A percentile compares a stretch with the other conserved stretches of the same genome.
Evolutionary conservation across 768 basidiomycete genomes (phyloP).

Genomic region (Pholiota molesta): DNA sequence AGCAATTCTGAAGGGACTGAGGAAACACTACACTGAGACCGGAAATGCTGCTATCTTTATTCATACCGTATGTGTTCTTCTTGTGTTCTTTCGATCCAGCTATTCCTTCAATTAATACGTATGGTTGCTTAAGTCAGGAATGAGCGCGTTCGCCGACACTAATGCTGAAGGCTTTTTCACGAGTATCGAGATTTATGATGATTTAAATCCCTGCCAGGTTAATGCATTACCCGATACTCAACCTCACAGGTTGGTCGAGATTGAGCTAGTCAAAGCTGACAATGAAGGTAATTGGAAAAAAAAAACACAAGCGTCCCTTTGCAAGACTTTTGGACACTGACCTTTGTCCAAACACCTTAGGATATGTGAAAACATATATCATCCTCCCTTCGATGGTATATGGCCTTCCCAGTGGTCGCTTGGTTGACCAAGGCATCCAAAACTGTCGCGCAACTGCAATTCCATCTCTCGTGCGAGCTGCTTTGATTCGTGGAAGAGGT

Average conservation of each 20-base stretch:
- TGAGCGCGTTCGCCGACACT: neutral
- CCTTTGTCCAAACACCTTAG: constrained; percentile 22
- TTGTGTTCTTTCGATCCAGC: constrained; percentile 22
- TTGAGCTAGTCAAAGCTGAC: constrained; percentile 48
- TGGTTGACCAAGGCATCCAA: constrained; percentile 54
- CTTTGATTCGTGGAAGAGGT: constrained; percentile 45
- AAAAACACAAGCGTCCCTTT: neutral
- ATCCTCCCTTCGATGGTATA: constrained; percentile 58
- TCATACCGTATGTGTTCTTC: constrained; percentile 57
- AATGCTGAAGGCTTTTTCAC: constrained; percentile 43
- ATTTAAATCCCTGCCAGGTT: constrained; percentile 48
- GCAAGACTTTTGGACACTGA: neutral
- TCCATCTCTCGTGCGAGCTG: constrained; percentile 43
- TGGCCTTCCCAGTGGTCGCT: constrained; percentile 45
- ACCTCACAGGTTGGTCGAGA: constrained; percentile 53
- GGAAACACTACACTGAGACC: constrained; percentile 43
- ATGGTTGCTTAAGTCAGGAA: constrained; percentile 6
- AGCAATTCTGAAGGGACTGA: constrained; percentile 56
- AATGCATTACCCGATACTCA: constrained; percentile 47
- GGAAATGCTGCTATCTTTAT: constrained; percentile 53
- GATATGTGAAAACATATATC: constrained; percentile 55
- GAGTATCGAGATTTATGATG: constrained; percentile 46
- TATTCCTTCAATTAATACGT: neutral
- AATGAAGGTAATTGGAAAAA: constrained; percentile 38
- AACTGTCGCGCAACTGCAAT: constrained; percentile 55